A percentile compares a stretch with the other conserved stretches of the same genome.
Conservation (phyloP, 192 early-diverging fungal genomes). For the Dimargaris verticillata region DNA sequence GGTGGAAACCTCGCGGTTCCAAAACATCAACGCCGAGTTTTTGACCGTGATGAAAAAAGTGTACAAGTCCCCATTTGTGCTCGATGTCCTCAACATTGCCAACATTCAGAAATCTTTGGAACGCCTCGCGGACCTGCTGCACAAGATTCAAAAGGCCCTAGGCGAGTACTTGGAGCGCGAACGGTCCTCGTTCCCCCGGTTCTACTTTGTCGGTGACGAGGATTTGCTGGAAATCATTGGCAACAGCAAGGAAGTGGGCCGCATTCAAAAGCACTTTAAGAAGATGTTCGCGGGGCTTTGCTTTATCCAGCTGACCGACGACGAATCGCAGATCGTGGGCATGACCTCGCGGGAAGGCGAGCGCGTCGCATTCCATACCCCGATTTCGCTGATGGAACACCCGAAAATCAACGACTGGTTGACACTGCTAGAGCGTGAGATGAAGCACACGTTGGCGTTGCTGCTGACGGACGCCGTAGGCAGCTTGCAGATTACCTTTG, state of each 20-base stretch:
- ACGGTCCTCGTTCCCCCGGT: slow-evolving; percentile 90
- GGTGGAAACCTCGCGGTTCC: slow-evolving; percentile 87
- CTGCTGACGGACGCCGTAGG: slow-evolving; percentile 51
- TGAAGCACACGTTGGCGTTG: slow-evolving; percentile 71
- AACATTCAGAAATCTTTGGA: slow-evolving; percentile 94
- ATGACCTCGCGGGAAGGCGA: slow-evolving; percentile 92
- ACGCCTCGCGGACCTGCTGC: slow-evolving; percentile 76
- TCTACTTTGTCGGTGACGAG: slow-evolving; percentile 99
- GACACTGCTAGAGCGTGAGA: slow-evolving; percentile 80
- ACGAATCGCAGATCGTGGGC: slow-evolving; percentile 51
- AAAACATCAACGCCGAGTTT: slow-evolving; percentile 96
- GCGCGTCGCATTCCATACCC: slow-evolving; percentile 56
- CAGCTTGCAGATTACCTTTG: slow-evolving; percentile 45
- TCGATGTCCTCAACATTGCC: slow-evolving; percentile 84
- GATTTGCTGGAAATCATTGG: slow-evolving; percentile 99
- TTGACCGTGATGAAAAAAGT: slow-evolving; percentile 97
- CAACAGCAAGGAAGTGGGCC: slow-evolving; percentile 84
- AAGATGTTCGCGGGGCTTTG: slow-evolving; percentile 99
- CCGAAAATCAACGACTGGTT: slow-evolving; percentile 98
- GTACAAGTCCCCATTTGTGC: slow-evolving; percentile 91
- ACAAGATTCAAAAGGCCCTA: slow-evolving; percentile 94
- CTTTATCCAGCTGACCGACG: slow-evolving; percentile 69
- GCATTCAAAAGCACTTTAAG: slow-evolving; percentile 97
- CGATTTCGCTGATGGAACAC: slow-evolving; percentile 62
- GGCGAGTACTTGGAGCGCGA: slow-evolving; percentile 98